A percentile compares a stretch with the other conserved stretches of the same genome.
Conservation (phyloP, 2,329 filamentous ascomycete species). For the Neofusicoccum sp. region DNA sequence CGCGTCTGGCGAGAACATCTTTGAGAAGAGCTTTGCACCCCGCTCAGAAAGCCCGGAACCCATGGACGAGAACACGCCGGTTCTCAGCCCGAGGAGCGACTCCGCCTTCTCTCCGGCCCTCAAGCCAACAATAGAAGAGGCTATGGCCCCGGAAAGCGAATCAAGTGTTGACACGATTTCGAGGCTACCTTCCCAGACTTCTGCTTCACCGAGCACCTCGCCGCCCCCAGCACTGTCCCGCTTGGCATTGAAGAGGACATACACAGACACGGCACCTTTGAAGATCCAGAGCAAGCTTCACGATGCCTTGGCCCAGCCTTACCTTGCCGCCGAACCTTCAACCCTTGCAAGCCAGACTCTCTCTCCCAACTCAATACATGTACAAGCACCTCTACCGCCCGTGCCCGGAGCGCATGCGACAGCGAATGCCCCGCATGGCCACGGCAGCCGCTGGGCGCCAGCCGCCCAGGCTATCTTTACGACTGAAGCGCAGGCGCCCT, state of each 20-base stretch:
- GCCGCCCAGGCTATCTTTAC: slow-evolving; percentile 96
- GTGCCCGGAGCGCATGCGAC: slow-evolving; percentile 34
- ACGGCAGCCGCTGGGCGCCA: slow-evolving; percentile 85
- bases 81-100: slow-evolving; percentile 26
- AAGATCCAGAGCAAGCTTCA: slow-evolving; percentile 79
- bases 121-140: slow-evolving; percentile 9
- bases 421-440: slow-evolving; percentile 64
- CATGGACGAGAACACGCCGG: slow-evolving; percentile 23
- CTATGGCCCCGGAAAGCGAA: slow-evolving; percentile 4
- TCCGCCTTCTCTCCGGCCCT: slow-evolving; percentile 9
- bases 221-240: slow-evolving; percentile 47
- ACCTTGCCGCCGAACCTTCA: slow-evolving; percentile 55
- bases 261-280: slow-evolving; percentile 76
- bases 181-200: slow-evolving; percentile 25
- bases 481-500: slow-evolving; percentile 84
- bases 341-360: slow-evolving; percentile 30
- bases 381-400: slow-evolving; percentile 29
- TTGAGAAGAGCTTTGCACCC: slow-evolving; percentile 75
- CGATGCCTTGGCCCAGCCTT: slow-evolving; percentile 82
- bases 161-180: slow-evolving; percentile 18
- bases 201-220: slow-evolving; percentile 17
- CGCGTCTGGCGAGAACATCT: slow-evolving; percentile 72
- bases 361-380: slow-evolving; percentile 41
- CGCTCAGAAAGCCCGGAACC: slow-evolving; percentile 46
- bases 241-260: slow-evolving; percentile 69